Evolutionary conservation across 495 filamentous ascomycete species (phyloP).

Genomic region (Penicillium ucsense): DNA sequence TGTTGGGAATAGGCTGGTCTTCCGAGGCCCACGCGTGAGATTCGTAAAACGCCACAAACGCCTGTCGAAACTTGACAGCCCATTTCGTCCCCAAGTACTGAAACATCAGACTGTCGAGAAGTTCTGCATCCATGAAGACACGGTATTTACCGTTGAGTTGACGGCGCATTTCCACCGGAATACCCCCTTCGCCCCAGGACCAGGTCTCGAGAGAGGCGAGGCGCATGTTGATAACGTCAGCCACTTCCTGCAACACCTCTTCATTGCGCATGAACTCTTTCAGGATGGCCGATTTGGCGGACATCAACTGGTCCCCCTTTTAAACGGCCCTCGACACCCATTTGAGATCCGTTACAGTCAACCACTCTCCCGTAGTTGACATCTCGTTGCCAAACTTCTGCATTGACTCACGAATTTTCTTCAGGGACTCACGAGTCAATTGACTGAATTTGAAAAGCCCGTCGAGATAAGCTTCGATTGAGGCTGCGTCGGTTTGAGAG

Average conservation of each 20-base stretch:
- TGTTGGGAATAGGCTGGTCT: constrained; percentile 27
- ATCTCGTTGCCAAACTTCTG: constrained; percentile 35
- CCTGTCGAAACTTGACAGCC: constrained; percentile 45
- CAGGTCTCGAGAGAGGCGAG: constrained; percentile 48
- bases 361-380: constrained; percentile 19
- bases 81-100: constrained; percentile 56
- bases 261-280: constrained; percentile 50
- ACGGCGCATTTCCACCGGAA: constrained; percentile 50
- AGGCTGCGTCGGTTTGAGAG: constrained; percentile 31
- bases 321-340: constrained; percentile 48
- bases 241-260: constrained; percentile 48
- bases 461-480: constrained; percentile 42
- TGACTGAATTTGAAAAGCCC: constrained; percentile 37
- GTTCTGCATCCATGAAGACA: constrained; percentile 57
- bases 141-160: constrained; percentile 53
- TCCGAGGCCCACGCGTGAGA: constrained; percentile 31
- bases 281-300: constrained; percentile 48
- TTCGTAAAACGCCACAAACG: constrained; percentile 20
- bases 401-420: constrained; percentile 33
- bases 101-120: constrained; percentile 55
- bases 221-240: constrained; percentile 61
- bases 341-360: constrained; percentile 28
- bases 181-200: constrained; percentile 45
- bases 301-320: constrained; percentile 45
- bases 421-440: constrained; percentile 32